These are phyloP conservation scores for Galerina marginata DNA, from an alignment of 768 basidiomycete species.

Conservation along the genomic window DNA sequence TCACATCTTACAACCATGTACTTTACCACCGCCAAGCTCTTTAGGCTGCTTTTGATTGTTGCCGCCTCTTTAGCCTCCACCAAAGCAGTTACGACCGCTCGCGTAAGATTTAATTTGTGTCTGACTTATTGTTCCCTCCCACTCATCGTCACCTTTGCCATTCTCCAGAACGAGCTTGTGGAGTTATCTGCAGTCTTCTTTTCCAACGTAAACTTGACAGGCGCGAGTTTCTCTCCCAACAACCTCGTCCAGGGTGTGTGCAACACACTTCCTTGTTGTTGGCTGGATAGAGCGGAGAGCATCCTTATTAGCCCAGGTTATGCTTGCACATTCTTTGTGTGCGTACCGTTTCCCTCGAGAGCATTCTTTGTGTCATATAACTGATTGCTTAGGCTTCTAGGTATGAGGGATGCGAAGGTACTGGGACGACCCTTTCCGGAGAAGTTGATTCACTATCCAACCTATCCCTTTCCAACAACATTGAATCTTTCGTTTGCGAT, in stretches of 20 bases:
- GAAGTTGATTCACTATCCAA: background rate
- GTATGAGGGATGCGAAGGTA: background rate
- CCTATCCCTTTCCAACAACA: background rate
- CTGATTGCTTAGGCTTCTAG: background rate
- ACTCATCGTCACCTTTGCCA: no score
- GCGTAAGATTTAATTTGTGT: no score
- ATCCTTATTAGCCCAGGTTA: background rate
- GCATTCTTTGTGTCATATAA: background rate
- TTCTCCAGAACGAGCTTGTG: background rate
- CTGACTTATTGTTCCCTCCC: no score
- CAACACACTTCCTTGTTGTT: background rate
- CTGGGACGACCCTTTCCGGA: background rate
- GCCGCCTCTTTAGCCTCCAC: background rate
- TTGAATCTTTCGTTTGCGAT: background rate
- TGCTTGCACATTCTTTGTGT: background rate
- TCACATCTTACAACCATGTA: background rate
- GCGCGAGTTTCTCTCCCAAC: background rate
- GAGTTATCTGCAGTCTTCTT: background rate
- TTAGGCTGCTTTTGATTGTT: no score
- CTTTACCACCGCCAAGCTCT: background rate
- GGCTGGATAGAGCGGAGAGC: background rate
- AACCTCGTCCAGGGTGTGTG: background rate
- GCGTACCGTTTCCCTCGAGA: background rate
- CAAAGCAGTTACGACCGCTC: no score
- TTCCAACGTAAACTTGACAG: background rate